Evolutionary conservation across 1,139 yeast genomes (phyloP).

Genomic region (Kodamaea sp.): DNA sequence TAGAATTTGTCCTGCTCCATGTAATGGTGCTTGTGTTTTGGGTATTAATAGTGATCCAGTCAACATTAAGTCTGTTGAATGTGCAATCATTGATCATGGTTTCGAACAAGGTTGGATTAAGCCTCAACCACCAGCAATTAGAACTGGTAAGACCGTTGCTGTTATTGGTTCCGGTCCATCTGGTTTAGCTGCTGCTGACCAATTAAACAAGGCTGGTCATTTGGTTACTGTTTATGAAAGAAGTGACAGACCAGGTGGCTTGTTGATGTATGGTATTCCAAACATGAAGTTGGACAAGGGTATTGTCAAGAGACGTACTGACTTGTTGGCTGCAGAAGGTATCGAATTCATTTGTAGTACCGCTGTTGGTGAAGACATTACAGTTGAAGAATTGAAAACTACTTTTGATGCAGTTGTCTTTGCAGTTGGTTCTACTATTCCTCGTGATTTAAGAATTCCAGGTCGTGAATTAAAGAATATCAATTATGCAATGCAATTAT

Average conservation of each 20-base stretch:
- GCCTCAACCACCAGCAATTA: constrained; percentile 71
- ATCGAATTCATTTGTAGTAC: constrained; percentile 71
- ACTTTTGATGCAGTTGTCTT: constrained; percentile 78
- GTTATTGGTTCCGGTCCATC: constrained; percentile 93
- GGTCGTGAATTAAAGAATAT: constrained; percentile 90
- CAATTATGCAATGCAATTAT: constrained; percentile 90
- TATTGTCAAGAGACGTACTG: constrained; percentile 89
- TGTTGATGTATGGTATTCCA: constrained; percentile 98
- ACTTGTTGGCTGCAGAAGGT: constrained; percentile 88
- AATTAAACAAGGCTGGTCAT: constrained; percentile 95
- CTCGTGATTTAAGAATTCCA: constrained; percentile 91
- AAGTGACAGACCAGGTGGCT: constrained; percentile 93
- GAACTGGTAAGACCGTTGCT: constrained; percentile 86
- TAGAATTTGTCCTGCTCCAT: constrained; percentile 98
- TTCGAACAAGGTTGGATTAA: constrained; percentile 95
- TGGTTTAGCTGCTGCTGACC: constrained; percentile 95
- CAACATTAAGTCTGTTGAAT: constrained; percentile 93
- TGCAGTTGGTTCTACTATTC: constrained; percentile 96
- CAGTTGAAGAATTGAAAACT: constrained; percentile 63
- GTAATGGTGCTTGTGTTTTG: constrained; percentile 96
- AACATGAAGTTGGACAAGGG: constrained; percentile 96
- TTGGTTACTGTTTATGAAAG: constrained; percentile 87
- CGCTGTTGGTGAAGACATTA: constrained; percentile 78
- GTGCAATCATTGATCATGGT: constrained; percentile 94
- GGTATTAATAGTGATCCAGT: constrained; percentile 95